Base-by-base conservation (phyloP, 2,329 filamentous ascomycete genomes). In the Teratosphaeria pseudoeucalypti region DNA sequence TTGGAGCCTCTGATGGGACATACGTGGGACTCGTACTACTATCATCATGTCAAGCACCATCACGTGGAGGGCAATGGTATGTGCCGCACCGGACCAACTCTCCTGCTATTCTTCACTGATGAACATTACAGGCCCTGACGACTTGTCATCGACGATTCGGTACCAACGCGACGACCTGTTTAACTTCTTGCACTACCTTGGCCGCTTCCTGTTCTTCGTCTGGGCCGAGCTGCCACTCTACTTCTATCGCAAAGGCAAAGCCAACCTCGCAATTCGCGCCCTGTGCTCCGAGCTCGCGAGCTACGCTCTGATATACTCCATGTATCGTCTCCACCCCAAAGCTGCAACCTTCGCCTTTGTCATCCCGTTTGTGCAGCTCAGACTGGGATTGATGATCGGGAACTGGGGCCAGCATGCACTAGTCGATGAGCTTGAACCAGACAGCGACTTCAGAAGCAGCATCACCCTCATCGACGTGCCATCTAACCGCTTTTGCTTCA, bases 381-480 rank as follows among this genome's bases (percentile, higher is more conserved):
- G 89, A 0, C 66, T 89, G 19, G 88, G 85, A 0, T 72, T 92
- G 63, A 92, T 92, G 89, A 79, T 89, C 7, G 89, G 89, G 1
- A 92, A 92, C 70, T 92, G 88, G 87, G 89, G 87, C 3, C 89
- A 92, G 70, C 89, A 92, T 70, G 88, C 88, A 1, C 85, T 92
- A 63, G 88, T 92, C 6, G 88, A 92, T 66, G 82, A 85, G 23
- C 76, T 83, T 12, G 85, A 90, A 65, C 89, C 89, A 0, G 82
- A 89, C 67, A 91, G 87, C 0, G 88, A 92, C 69, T 92, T 85
- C 67, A 80, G 88, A 39, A 90, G 86, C 0, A 91, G 88, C 71
- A 88, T 92, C 64, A 92, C 89, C 0, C 71, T 92, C 27, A 85
- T 92, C 58, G 89, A 92, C 67, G 87, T 92, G 6, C 37, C 37